Evolutionary conservation across 2,329 filamentous ascomycete species (phyloP).

Genomic region (Xylariaceae sp.): DNA sequence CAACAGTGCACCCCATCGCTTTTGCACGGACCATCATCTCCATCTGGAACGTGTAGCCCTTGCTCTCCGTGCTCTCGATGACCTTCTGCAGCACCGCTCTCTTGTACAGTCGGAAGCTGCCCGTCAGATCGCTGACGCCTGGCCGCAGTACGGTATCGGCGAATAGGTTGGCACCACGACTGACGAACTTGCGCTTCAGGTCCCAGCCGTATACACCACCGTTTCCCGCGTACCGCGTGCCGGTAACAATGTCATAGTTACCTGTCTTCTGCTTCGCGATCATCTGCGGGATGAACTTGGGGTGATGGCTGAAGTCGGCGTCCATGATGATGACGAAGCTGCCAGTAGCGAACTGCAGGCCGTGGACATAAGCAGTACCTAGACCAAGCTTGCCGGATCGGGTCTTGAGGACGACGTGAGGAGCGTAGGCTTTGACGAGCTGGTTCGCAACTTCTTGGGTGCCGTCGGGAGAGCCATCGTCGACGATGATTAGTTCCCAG

Average conservation of each 20-base stretch:
- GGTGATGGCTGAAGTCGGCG: slow-evolving; percentile 98
- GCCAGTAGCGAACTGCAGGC: slow-evolving; percentile 81
- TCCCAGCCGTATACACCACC: slow-evolving; percentile 97
- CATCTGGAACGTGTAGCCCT: slow-evolving; percentile 99
- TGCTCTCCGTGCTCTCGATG: slow-evolving; percentile 85
- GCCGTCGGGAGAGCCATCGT: slow-evolving; percentile 95
- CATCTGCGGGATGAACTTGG: slow-evolving; percentile 97
- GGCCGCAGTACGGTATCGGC: slow-evolving; percentile 91
- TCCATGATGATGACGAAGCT: slow-evolving; percentile 99
- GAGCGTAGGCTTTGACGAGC: slow-evolving; percentile 78
- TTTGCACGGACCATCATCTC: slow-evolving; percentile 98
- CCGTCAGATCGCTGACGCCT: slow-evolving; percentile 92
- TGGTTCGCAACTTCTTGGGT: slow-evolving; percentile 88
- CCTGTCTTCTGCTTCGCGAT: slow-evolving; percentile 71
- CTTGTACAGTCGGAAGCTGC: slow-evolving; percentile 94
- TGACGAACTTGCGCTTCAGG: slow-evolving; percentile 81
- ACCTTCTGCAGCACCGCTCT: slow-evolving; percentile 83
- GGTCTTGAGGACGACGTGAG: slow-evolving; percentile 77
- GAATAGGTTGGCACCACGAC: slow-evolving; percentile 86
- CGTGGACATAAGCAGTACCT: slow-evolving; percentile 93
- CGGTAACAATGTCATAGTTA: slow-evolving; percentile 94
- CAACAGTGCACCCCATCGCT: slow-evolving; percentile 89
- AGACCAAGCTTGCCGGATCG: slow-evolving; percentile 95
- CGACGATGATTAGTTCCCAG: slow-evolving; percentile 97
- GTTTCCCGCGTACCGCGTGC: slow-evolving; percentile 85